Evolutionary conservation across 1,139 yeast genomes (phyloP), one percentile per base, ranked within the genome.

Genomic region (Saccharomyces hybrid): DNA sequence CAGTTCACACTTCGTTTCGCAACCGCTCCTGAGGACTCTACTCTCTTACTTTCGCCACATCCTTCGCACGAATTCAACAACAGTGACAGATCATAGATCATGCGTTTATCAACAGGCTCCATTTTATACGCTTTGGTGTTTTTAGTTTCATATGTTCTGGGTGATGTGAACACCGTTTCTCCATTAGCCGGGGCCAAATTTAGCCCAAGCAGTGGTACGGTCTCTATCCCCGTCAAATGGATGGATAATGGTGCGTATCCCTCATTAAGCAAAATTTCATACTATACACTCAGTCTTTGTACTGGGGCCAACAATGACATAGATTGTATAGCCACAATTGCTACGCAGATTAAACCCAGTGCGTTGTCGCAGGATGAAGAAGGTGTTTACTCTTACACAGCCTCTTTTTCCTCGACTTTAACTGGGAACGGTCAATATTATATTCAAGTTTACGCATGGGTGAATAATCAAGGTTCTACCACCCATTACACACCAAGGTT

Each of bases 401-500:
- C 82, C 2, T 52, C 67, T 0, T 68, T 85, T 52, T 73, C 74
- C 6, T 70, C 79, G 1, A 58, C 74, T 16, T 65, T 64, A 13
- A 86, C 81, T 38, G 80, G 81, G 4, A 72, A 78, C 65, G 97
- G 97, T 27, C 73, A 73, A 57, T 90, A 79, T 69, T 89, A 73
- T 68, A 72, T 90, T 61, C 97, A 90, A 71, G 68, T 90, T 46
- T 81, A 76, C 60, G 76, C 82, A 0, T 54, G 58, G 11, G 70
- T 79, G 2, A 56, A 61, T 25, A 54, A 49, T 32, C 58, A 64
- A 7, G 85, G 84, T 14, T 71, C 71, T 62, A 76, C 91, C n/a
- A 83, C 81, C 61, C 88, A 84, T 65, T 90, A 90, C 70, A 70
- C 95, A 1, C 76, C 79, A 41, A 76, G 96, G 64, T 86, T 90